phyloP scores from a whole-genome alignment of 1,284 basidiomycete genomes.

The Naganishia liquefaciens region DNA sequence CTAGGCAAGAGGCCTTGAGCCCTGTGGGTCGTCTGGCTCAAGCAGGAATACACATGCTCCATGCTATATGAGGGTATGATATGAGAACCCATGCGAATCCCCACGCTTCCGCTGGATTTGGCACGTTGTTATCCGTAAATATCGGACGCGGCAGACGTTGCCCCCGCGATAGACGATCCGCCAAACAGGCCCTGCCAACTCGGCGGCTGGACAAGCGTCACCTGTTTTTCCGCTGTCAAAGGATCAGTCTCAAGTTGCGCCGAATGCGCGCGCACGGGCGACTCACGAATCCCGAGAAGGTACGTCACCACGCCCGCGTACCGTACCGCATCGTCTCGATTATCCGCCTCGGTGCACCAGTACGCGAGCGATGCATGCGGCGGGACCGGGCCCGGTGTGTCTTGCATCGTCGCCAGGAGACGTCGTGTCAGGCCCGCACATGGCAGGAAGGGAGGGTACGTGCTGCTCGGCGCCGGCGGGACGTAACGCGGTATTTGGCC shows the following conservation, averaged over 20 bases:
- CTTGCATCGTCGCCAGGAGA: constrained; percentile 59
- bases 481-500: constrained; percentile 55
- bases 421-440: constrained; percentile 71
- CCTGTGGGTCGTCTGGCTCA: no score
- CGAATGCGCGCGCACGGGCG: neutral
- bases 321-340: constrained; percentile 67
- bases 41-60: no score
- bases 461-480: constrained; percentile 49
- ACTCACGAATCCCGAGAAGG: constrained; percentile 53
- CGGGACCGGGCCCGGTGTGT: constrained; percentile 16
- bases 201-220: constrained; percentile 40
- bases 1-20: no score
- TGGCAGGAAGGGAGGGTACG: constrained; percentile 58
- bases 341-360: constrained; percentile 74
- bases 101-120: no score
- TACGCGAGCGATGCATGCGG: constrained; percentile 52
- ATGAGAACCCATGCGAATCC: no score
- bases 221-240: constrained; percentile 35
- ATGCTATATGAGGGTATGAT: neutral
- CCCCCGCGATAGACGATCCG: constrained; percentile 1
- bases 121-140: constrained; percentile 26
- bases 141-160: constrained; percentile 18
- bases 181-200: constrained; percentile 52
- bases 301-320: constrained; percentile 62
- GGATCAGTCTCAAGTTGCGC: neutral